Percentiles rank a stretch among this genome's conserved stretches.
Evolutionary conservation across 768 basidiomycete species (phyloP).

Genomic region (Rhodocollybia butyracea): DNA sequence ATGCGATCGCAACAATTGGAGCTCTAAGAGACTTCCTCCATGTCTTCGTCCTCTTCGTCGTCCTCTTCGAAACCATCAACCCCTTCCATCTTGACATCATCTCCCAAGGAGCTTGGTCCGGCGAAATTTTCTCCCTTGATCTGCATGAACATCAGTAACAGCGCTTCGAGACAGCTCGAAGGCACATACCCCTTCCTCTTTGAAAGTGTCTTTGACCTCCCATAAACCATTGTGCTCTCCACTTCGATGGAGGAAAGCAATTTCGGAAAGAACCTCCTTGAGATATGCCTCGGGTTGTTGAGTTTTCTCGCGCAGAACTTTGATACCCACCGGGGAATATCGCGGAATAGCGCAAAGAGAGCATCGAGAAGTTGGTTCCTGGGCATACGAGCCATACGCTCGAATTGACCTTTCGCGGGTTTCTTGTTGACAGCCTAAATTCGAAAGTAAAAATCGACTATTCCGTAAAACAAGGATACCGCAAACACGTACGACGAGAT

Average conservation of each 20-base stretch:
- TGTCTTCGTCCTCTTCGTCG: constrained; percentile 59
- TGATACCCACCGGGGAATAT: constrained; percentile 77
- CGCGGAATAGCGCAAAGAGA: constrained; percentile 48
- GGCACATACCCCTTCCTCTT: constrained; percentile 53
- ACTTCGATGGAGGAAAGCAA: constrained; percentile 72
- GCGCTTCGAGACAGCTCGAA: background rate
- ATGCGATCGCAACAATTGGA: background rate
- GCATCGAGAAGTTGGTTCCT: constrained; percentile 25
- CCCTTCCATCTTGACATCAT: constrained; percentile 49
- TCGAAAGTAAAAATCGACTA: constrained; percentile 9
- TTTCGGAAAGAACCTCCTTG: constrained; percentile 76
- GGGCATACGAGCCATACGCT: constrained; percentile 90
- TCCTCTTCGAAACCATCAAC: constrained; percentile 52
- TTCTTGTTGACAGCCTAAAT: constrained; percentile 65
- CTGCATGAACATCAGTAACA: constrained; percentile 19
- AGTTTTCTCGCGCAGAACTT: constrained; percentile 69
- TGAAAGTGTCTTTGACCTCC: constrained; percentile 75
- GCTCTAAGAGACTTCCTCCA: constrained; percentile 71
- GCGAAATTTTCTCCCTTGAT: constrained; percentile 46
- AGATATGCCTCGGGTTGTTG: constrained; percentile 87
- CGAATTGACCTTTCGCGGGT: constrained; percentile 66
- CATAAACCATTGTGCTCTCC: constrained; percentile 81
- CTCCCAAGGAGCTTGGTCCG: constrained; percentile 27
- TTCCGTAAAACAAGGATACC: background rate
- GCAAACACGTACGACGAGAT: constrained; percentile 56